Evolutionary conservation across 805 yeast species (phyloP).

Genomic region (Komagataella pseudopastoris): DNA sequence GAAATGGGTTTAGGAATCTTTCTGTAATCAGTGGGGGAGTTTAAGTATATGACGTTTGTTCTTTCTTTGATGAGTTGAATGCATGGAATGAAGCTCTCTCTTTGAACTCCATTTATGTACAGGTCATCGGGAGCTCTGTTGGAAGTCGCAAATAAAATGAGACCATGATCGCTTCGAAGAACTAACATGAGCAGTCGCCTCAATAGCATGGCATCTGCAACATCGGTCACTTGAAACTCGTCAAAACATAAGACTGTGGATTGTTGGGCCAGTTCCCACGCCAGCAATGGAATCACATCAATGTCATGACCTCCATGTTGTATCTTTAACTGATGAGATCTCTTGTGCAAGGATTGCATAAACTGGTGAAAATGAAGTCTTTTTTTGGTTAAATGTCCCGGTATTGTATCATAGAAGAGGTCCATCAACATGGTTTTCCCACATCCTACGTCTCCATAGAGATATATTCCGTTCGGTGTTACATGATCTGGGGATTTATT

Average conservation of each 20-base stretch:
- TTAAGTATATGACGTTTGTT: slow-evolving; percentile 65
- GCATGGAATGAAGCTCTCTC: slow-evolving; percentile 87
- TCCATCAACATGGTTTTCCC: slow-evolving; percentile 99
- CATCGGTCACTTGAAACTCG: slow-evolving; percentile 96
- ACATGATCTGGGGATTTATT: slow-evolving; percentile 1
- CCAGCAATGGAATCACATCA: slow-evolving; percentile 75
- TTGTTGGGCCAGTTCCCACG: slow-evolving; percentile 66
- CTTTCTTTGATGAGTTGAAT: slow-evolving; percentile 63
- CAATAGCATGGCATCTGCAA: slow-evolving; percentile 95
- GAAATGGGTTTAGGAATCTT: slow-evolving; percentile 76
- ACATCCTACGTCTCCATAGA: slow-evolving; percentile 97
- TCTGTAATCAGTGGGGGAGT: slow-evolving; percentile 91
- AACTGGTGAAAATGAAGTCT: slow-evolving; percentile 93
- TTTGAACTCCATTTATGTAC: slow-evolving; percentile 87
- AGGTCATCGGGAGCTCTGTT: slow-evolving; percentile 91
- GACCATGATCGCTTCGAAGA: slow-evolving; percentile 67
- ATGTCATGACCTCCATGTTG: slow-evolving; percentile 58
- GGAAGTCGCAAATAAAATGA: slow-evolving; percentile 83
- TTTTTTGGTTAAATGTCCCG: slow-evolving; percentile 59
- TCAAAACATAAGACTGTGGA: slow-evolving; percentile 84
- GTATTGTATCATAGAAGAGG: slow-evolving; percentile 76
- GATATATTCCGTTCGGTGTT: slow-evolving; percentile 68
- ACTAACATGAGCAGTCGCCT: slow-evolving; percentile 58
- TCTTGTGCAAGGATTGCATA: slow-evolving; percentile 86
- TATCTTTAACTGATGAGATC: slow-evolving; percentile 61